These are phyloP conservation scores for Arthrobotrys entomopaga DNA, from an alignment of 2,329 filamentous ascomycete genomes.

Conservation along the genomic window DNA sequence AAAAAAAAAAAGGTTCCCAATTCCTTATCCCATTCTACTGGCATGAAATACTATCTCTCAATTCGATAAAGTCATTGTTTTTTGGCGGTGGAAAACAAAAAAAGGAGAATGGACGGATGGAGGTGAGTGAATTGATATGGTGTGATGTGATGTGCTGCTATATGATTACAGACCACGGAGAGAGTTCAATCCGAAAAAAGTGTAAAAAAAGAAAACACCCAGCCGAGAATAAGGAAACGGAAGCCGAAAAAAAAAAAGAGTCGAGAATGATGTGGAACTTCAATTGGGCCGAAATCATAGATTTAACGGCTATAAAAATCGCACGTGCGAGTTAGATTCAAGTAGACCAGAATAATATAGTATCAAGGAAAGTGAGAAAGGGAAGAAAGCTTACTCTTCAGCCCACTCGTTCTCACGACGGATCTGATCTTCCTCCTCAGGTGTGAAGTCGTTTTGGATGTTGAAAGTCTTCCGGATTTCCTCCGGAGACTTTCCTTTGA, in stretches of 20 bases:
- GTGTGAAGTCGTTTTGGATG: slow-evolving; percentile 99
- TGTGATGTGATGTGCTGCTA: too few species aligned
- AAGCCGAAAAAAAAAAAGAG: neutral
- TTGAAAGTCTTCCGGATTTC: slow-evolving; percentile 99
- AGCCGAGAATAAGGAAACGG: neutral
- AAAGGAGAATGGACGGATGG: too few species aligned
- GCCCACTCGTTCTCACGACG: slow-evolving; percentile 91
- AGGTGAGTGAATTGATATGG: too few species aligned
- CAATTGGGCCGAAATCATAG: neutral
- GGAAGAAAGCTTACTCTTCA: slow-evolving; percentile 71
- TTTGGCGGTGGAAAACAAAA: too few species aligned
- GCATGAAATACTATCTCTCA: too few species aligned
- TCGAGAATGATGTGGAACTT: neutral
- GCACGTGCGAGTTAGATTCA: neutral
- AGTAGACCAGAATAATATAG: neutral
- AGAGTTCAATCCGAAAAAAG: neutral
- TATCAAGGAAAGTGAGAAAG: neutral
- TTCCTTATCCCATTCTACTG: neutral
- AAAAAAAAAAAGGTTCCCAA: too few species aligned
- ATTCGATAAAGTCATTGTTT: too few species aligned
- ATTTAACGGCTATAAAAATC: slow-evolving; percentile 42
- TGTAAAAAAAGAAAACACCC: neutral
- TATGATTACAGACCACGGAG: slow-evolving; percentile 1
- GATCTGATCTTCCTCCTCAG: slow-evolving; percentile 98
- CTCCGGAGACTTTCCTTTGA: slow-evolving; percentile 99